A percentile compares a stretch with the other conserved stretches of the same genome.
Conservation (phyloP, 164 flowering plant genomes). For the Pachysandra terminalis region DNA sequence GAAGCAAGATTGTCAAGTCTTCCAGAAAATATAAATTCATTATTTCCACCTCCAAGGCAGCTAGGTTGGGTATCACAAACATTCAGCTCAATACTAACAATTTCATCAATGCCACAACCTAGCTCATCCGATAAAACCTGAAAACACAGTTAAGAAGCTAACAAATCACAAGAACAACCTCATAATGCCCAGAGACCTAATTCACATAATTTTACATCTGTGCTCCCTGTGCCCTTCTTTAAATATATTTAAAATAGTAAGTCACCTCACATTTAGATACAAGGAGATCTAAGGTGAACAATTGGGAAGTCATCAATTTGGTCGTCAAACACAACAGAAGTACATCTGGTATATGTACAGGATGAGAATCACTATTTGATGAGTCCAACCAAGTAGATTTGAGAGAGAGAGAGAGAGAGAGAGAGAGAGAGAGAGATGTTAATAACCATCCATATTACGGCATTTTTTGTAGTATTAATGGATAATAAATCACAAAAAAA, state of each 20-base stretch:
- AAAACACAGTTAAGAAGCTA: background rate
- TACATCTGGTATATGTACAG: background rate
- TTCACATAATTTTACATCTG: too few relatives aligned
- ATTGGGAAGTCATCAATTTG: background rate
- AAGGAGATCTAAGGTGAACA: background rate
- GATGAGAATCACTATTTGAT: background rate
- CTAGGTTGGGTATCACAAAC: conserved; percentile 95
- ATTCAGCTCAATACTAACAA: conserved; percentile 66
- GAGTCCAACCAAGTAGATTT: conserved; percentile 4
- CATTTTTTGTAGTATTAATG: background rate
- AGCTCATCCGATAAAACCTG: conserved; percentile 80
- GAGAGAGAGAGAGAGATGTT: too few relatives aligned
- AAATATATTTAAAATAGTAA: too few relatives aligned
- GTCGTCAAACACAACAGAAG: background rate
- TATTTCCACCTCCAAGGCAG: conserved; percentile 90
- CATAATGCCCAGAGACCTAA: background rate
- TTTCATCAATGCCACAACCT: conserved; percentile 61
- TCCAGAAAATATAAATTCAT: conserved; percentile 95
- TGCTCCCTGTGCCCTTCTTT: background rate
- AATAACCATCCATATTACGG: background rate
- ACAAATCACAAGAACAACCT: conserved; percentile 4
- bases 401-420: too few relatives aligned
- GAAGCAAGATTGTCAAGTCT: conserved; percentile 94
- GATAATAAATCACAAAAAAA: background rate
- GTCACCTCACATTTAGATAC: background rate